phyloP scores from a whole-genome alignment of 768 basidiomycete species.

The Termitomyces sp. region DNA sequence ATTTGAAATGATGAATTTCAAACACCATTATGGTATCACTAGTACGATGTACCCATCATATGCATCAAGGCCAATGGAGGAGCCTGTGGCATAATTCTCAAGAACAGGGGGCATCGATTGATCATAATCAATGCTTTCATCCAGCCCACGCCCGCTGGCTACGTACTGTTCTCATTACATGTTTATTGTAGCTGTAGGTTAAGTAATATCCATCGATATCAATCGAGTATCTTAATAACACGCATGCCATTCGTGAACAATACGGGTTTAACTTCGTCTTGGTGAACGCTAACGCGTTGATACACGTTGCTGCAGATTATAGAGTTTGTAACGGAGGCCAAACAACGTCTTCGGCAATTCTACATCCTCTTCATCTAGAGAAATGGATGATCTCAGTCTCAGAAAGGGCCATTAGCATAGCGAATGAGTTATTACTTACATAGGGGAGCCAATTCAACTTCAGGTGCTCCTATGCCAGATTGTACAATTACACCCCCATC shows the following conservation, averaged over 20 bases:
- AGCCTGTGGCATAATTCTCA: no score
- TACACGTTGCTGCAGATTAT: neutral
- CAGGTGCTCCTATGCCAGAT: neutral
- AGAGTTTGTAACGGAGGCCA: conserved; percentile 3
- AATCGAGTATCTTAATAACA: neutral
- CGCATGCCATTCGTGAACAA: neutral
- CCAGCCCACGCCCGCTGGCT: no score
- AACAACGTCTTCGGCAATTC: neutral
- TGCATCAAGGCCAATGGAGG: no score
- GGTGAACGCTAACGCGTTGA: neutral
- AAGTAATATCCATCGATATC: neutral
- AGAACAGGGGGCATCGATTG: no score
- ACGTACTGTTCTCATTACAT: neutral
- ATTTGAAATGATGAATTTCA: no score
- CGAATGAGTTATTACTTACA: neutral
- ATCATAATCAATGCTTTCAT: no score
- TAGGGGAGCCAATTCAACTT: neutral
- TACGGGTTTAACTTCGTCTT: neutral
- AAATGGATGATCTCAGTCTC: neutral
- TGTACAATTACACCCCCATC: neutral
- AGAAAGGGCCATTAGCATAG: neutral
- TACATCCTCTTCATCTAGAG: neutral
- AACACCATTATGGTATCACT: no score
- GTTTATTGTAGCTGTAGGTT: neutral
- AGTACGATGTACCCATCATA: no score